Evolutionary conservation across 306 rosid genomes (phyloP), one percentile per base, ranked within the genome.

Genomic region (Malus orientalis): DNA sequence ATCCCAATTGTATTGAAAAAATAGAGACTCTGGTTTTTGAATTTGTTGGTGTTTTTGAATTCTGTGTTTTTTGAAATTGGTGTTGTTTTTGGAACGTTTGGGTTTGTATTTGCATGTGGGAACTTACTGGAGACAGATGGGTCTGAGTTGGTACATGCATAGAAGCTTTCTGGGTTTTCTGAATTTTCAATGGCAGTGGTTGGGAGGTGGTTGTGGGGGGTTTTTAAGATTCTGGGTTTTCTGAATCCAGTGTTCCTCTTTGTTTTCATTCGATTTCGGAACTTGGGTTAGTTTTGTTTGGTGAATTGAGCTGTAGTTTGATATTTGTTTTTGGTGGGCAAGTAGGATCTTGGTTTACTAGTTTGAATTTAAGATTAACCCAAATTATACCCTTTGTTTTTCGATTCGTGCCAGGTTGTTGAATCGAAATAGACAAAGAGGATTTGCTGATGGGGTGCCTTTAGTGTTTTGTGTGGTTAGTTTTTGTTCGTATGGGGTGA

Each of bases 391-490:
- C 7, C 59, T 30, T 71, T 69, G 76, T 32, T 53, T 23, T 75
- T 32, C 8, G 2, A 11, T 27, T 59, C 38, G 13, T 69, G 57
- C 18, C 63, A 57, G 74, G 49, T 73, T 75, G 22, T 71, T 70
- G 79, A 72, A 44, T 71, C 32, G 36, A 10, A 70, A 74, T 40
- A 70, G 74, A 63, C 51, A 74, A 72, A 57, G 73, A 57, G 83
- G 70, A 80, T 66, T 81, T 38, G 22, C 36, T 78, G 85, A 75
- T 78, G 80, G 85, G 85, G 65, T 79, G 53, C n/a, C 68, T 30
- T 65, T 32, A 33, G 70, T 32, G 45, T 65, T 65, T 65, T 32
- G 69, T 65, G 36, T 33, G 36, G 27, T 36, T 30, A 63, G 68
- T 8, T 42, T 63, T 29, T 20, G 33, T 63, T 63, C 44, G 8